Evolutionary conservation across 2,329 filamentous ascomycete genomes (phyloP).

Genomic region (Hawksworthiomyces lignivorus): DNA sequence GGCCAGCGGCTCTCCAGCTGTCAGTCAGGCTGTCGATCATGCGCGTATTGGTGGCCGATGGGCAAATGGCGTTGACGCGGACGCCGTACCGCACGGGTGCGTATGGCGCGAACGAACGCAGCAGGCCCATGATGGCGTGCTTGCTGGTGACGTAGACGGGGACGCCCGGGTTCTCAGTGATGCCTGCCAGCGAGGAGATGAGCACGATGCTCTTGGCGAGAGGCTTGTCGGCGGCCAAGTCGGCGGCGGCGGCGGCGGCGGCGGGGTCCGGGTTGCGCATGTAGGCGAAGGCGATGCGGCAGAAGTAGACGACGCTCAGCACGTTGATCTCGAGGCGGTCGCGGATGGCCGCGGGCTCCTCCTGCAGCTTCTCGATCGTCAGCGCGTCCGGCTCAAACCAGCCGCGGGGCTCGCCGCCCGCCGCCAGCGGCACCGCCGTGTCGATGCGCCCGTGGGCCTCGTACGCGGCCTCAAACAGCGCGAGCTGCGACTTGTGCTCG

Average conservation of each 20-base stretch:
- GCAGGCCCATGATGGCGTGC: conserved; percentile 42
- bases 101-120: conserved; percentile 33
- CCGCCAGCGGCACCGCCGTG: conserved; percentile 40
- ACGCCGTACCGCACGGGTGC: conserved; percentile 26
- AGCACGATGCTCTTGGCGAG: conserved; percentile 21
- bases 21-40: conserved; percentile 31
- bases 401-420: conserved; percentile 31
- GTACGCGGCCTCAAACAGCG: conserved; percentile 37
- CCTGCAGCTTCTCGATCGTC: conserved; percentile 31
- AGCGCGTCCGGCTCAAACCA: conserved; percentile 36
- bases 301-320: conserved; percentile 37
- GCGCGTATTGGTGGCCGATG: conserved; percentile 38
- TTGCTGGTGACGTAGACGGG: conserved; percentile 40
- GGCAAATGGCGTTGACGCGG: conserved; percentile 37
- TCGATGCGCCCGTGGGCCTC: conserved; percentile 38
- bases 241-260: conserved; percentile 2
- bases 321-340: conserved; percentile 39
- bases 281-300: conserved; percentile 41
- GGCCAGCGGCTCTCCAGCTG: conserved; percentile 28
- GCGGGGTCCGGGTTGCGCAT: conserved; percentile 24
- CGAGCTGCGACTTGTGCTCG: conserved; percentile 35
- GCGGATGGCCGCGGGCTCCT: conserved; percentile 25
- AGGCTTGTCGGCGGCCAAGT: not conserved
- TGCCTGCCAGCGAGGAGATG: conserved; percentile 34
- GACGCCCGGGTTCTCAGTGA: conserved; percentile 37